Conservation (phyloP, 495 filamentous ascomycete species). For the Umbilicaria muhlenbergii region DNA sequence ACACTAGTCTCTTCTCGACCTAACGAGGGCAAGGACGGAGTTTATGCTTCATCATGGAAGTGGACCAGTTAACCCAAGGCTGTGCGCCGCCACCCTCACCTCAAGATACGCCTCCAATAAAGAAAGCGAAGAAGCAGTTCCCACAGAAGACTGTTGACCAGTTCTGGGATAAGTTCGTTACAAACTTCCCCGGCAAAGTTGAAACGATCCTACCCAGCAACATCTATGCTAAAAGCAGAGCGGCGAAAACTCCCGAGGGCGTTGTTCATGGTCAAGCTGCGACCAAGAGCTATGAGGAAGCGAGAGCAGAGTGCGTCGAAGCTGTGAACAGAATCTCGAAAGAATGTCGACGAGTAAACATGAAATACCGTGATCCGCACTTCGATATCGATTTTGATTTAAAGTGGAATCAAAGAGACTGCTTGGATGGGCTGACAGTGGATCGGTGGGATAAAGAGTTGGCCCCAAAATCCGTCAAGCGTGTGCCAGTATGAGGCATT, state of each 20-base stretch:
- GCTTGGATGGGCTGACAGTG: conserved; percentile 42
- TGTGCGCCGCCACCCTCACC: neutral
- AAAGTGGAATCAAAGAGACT: conserved; percentile 42
- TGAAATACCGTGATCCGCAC: conserved; percentile 78
- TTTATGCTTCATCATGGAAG: too few species aligned
- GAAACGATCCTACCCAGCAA: conserved; percentile 62
- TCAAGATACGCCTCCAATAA: neutral
- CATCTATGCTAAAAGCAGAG: conserved; percentile 46
- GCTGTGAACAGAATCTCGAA: conserved; percentile 71
- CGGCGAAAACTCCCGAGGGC: conserved; percentile 35
- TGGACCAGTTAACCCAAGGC: conserved; percentile 1
- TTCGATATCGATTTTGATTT: conserved; percentile 79
- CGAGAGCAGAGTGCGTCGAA: conserved; percentile 46
- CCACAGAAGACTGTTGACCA: conserved; percentile 59
- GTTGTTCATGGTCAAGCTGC: conserved; percentile 38
- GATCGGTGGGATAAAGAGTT: conserved; percentile 13
- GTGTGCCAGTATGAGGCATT: conserved; percentile 31
- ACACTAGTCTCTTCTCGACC: too few species aligned
- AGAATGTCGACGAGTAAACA: conserved; percentile 72
- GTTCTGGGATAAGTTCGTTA: conserved; percentile 68
- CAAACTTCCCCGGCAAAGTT: conserved; percentile 43
- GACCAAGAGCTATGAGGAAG: conserved; percentile 55
- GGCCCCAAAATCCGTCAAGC: conserved; percentile 44
- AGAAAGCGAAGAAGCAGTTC: conserved; percentile 36
- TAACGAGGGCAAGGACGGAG: too few species aligned